Conservation (phyloP, 2,329 filamentous ascomycete genomes). For the Hypoxylon sp. region DNA sequence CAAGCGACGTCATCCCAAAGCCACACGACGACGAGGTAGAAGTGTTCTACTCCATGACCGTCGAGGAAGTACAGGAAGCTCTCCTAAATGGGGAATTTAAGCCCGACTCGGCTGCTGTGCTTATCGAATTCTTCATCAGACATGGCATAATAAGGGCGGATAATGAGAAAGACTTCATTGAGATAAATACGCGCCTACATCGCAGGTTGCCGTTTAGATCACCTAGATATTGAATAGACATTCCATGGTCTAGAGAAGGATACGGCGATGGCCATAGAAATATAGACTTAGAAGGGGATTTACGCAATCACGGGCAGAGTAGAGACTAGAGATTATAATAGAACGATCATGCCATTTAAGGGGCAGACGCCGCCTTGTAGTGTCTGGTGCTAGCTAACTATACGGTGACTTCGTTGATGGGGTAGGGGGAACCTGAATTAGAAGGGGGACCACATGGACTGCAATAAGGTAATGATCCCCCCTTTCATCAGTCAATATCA, state of each 20-base stretch:
- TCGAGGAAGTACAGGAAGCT: slow-evolving; percentile 71
- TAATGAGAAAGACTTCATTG: slow-evolving; percentile 79
- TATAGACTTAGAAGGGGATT: neutral
- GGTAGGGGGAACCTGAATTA: neutral
- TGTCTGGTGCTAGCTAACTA: neutral
- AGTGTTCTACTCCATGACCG: slow-evolving; percentile 77
- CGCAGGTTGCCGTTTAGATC: slow-evolving; percentile 58
- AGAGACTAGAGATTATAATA: neutral
- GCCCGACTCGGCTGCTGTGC: slow-evolving; percentile 82
- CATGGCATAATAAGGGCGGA: slow-evolving; percentile 81
- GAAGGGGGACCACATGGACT: neutral
- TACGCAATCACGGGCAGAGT: neutral
- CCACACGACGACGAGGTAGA: slow-evolving; percentile 86
- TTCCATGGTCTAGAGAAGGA: neutral
- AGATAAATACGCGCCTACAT: slow-evolving; percentile 69
- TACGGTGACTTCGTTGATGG: neutral
- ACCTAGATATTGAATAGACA: slow-evolving; percentile 10
- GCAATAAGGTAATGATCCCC: neutral
- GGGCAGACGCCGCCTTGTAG: neutral
- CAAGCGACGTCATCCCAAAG: slow-evolving; percentile 68
- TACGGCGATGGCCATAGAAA: neutral
- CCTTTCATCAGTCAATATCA: neutral
- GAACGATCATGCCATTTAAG: neutral
- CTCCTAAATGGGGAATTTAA: slow-evolving; percentile 82
- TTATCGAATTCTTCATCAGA: slow-evolving; percentile 86